phyloP scores from a whole-genome alignment of 1,284 basidiomycete species.

The Ceratobasidium theobromae region DNA sequence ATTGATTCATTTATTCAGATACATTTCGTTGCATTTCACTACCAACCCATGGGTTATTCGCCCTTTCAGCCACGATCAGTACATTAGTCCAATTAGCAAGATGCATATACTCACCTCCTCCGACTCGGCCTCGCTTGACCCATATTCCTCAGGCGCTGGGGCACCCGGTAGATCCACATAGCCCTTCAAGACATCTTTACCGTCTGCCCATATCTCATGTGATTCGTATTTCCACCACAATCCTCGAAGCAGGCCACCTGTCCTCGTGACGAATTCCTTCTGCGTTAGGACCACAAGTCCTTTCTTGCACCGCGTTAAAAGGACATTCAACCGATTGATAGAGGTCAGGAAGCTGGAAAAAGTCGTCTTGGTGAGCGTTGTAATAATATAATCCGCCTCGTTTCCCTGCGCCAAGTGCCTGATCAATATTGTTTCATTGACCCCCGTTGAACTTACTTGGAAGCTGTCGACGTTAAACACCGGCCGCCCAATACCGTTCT shows the following conservation, averaged over 20 bases:
- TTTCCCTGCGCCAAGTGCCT: slow-evolving; percentile 29
- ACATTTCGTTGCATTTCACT: too few relatives aligned
- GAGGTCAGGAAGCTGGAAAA: slow-evolving; percentile 60
- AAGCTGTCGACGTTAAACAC: slow-evolving; percentile 36
- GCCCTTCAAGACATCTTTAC: not conserved
- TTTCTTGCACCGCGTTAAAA: slow-evolving; percentile 61
- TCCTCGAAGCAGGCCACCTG: slow-evolving; percentile 8
- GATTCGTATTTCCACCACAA: not conserved
- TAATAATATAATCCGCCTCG: slow-evolving; percentile 43
- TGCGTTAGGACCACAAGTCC: slow-evolving; percentile 68
- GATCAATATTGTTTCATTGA: not conserved
- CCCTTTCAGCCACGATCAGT: too few relatives aligned
- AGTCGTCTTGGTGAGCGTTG: slow-evolving; percentile 62
- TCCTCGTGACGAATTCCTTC: slow-evolving; percentile 52
- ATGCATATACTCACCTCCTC: not conserved
- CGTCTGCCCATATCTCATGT: slow-evolving; percentile 1
- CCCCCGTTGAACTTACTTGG: not conserved
- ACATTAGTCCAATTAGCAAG: too few relatives aligned
- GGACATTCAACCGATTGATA: slow-evolving; percentile 63
- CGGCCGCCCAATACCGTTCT: slow-evolving; percentile 18
- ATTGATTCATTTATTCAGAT: too few relatives aligned
- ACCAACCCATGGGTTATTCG: not conserved
- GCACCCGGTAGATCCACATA: slow-evolving; percentile 10
- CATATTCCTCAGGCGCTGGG: not conserved
- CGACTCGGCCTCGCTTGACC: not conserved